A percentile compares a stretch with the other conserved stretches of the same genome.
phyloP scores from a whole-genome alignment of 1,139 yeast genomes.

The Magnusiomyces fungicola region DNA sequence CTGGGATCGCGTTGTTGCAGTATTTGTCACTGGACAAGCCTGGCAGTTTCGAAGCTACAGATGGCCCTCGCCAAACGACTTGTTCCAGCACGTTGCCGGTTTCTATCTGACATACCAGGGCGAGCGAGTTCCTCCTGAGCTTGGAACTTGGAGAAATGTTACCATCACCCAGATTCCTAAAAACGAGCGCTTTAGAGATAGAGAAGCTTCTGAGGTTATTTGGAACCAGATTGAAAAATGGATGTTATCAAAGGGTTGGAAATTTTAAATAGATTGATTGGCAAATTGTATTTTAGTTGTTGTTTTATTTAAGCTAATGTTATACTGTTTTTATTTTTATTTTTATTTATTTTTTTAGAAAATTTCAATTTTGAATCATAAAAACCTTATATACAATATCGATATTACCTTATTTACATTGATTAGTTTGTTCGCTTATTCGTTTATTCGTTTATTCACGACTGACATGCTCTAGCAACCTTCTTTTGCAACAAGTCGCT shows the following conservation, averaged over 20 bases:
- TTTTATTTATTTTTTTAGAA: too few relatives aligned
- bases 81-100: constrained; percentile 82
- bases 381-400: too few relatives aligned
- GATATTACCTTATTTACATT: too few relatives aligned
- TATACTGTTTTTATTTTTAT: too few relatives aligned
- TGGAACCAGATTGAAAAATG: constrained; percentile 53
- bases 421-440: too few relatives aligned
- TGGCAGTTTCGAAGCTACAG: constrained; percentile 94
- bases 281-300: too few relatives aligned
- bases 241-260: constrained; percentile 35
- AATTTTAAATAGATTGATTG: too few relatives aligned
- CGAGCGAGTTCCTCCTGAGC: constrained; percentile 68
- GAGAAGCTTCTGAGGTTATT: constrained; percentile 74
- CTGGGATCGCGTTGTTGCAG: constrained; percentile 91
- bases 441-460: too few relatives aligned
- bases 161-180: constrained; percentile 70
- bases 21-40: constrained; percentile 91
- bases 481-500: constrained; percentile 48
- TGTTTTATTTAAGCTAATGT: too few relatives aligned
- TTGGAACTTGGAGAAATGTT: constrained; percentile 78
- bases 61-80: constrained; percentile 68
- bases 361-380: too few relatives aligned
- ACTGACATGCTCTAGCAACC: constrained; percentile 32
- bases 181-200: constrained; percentile 77
- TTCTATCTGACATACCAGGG: constrained; percentile 70